Percentiles rank a stretch among this genome's conserved stretches.
Evolutionary conservation across 306 rosid genomes (phyloP).

Genomic region (Vicia villosa): DNA sequence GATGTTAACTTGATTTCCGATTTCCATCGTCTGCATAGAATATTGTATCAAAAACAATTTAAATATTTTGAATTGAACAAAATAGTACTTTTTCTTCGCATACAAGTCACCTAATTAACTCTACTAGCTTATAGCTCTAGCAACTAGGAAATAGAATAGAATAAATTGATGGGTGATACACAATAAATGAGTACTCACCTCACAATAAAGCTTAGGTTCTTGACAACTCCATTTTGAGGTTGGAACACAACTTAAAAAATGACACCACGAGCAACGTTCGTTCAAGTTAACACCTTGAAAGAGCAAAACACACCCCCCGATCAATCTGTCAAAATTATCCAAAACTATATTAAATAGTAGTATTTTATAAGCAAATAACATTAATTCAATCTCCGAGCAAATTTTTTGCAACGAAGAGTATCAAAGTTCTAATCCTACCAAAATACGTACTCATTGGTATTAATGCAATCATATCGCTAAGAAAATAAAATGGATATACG

Average conservation of each 20-base stretch:
- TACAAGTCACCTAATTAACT: neutral
- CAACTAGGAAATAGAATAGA: conserved; percentile 14
- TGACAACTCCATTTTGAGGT: conserved; percentile 73
- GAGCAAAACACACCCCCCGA: conserved; percentile 58
- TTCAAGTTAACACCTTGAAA: conserved; percentile 59
- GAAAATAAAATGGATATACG: conserved; percentile 12
- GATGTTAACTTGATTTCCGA: conserved; percentile 60
- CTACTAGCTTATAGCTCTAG: neutral
- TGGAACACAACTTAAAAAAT: conserved; percentile 71
- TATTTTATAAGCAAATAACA: neutral
- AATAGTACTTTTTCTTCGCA: conserved; percentile 3
- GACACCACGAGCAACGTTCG: conserved; percentile 76
- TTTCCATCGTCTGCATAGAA: conserved; percentile 52
- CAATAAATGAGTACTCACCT: conserved; percentile 49
- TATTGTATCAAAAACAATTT: conserved; percentile 25
- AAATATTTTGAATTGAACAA: too few relatives aligned
- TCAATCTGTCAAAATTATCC: conserved; percentile 49
- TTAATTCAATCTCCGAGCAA: neutral
- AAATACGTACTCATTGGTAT: conserved; percentile 1
- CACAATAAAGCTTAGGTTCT: conserved; percentile 43
- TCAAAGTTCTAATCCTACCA: conserved; percentile 3
- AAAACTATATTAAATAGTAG: conserved; percentile 7
- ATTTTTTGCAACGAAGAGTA: conserved; percentile 23
- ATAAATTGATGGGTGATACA: conserved; percentile 1
- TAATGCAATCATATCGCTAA: neutral